Evolutionary conservation across 2,329 filamentous ascomycete genomes (phyloP).

Genomic region (Colletotrichum sp.): DNA sequence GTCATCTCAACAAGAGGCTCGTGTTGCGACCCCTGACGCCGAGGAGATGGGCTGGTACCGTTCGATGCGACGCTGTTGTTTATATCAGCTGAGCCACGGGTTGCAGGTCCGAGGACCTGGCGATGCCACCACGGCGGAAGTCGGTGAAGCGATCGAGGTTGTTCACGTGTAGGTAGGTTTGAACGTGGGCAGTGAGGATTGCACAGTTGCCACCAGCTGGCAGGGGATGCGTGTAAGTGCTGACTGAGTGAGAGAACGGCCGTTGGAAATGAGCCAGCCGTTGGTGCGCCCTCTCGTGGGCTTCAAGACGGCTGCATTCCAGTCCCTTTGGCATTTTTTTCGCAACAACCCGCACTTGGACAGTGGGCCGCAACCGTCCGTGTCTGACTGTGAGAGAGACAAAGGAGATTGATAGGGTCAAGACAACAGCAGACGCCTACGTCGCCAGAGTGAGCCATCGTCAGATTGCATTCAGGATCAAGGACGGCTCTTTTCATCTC

Average conservation of each 20-base stretch:
- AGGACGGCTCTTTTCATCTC: slow-evolving; percentile 2
- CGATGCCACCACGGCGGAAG: background rate
- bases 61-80: slow-evolving; percentile 3
- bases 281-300: background rate
- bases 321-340: background rate
- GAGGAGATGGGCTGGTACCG: background rate
- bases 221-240: background rate
- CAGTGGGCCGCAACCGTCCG: background rate
- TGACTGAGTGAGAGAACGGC: background rate
- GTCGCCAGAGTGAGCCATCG: background rate
- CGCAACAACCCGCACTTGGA: background rate
- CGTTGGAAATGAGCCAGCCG: background rate
- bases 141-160: background rate
- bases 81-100: slow-evolving; percentile 7
- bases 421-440: slow-evolving; percentile 5
- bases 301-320: slow-evolving; percentile 6
- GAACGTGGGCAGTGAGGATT: background rate
- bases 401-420: slow-evolving; percentile 12
- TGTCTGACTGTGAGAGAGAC: slow-evolving; percentile 9
- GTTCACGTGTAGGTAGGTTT: background rate
- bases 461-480: slow-evolving; percentile 10
- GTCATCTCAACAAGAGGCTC: slow-evolving; percentile 15
- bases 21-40: slow-evolving; percentile 5
- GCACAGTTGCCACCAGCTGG: background rate
- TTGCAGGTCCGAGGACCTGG: slow-evolving; percentile 3